Evolutionary conservation across 495 filamentous ascomycete species (phyloP).

Genomic region (Daldinia grandis): DNA sequence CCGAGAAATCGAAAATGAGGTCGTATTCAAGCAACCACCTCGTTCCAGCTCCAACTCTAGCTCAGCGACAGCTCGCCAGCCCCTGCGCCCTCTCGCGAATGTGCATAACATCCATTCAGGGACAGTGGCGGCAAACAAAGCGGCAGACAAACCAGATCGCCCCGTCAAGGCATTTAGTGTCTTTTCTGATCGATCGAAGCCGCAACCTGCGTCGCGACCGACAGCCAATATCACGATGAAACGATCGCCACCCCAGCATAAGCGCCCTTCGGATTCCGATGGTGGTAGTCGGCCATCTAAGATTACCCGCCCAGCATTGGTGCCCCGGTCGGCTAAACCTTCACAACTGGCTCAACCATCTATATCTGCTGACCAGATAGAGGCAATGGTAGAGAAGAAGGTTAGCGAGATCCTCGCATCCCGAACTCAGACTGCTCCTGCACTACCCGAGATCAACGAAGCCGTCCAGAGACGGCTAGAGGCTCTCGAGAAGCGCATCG

Average conservation of each 20-base stretch:
- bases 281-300: conserved; percentile 50
- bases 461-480: conserved; percentile 83
- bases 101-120: conserved; percentile 66
- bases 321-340: conserved; percentile 53
- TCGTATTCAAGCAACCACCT: conserved; percentile 77
- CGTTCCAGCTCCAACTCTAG: conserved; percentile 60
- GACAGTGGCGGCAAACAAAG: conserved; percentile 48
- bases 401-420: conserved; percentile 87
- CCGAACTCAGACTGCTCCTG: conserved; percentile 59
- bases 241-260: conserved; percentile 50
- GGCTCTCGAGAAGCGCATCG: conserved; percentile 82
- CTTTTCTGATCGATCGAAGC: conserved; percentile 73
- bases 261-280: conserved; percentile 56
- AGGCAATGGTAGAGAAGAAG: conserved; percentile 90
- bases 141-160: conserved; percentile 68
- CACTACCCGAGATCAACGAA: conserved; percentile 69
- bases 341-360: conserved; percentile 47
- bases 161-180: conserved; percentile 83
- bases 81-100: conserved; percentile 75
- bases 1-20: conserved; percentile 91
- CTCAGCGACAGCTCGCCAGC: conserved; percentile 69
- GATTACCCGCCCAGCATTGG: conserved; percentile 44
- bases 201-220: conserved; percentile 45
- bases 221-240: conserved; percentile 49
- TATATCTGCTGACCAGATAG: conserved; percentile 80